A percentile compares a stretch with the other conserved stretches of the same genome.
Evolutionary conservation across 2,329 filamentous ascomycete genomes (phyloP).

Genomic region (Paramyrothecium roridum): DNA sequence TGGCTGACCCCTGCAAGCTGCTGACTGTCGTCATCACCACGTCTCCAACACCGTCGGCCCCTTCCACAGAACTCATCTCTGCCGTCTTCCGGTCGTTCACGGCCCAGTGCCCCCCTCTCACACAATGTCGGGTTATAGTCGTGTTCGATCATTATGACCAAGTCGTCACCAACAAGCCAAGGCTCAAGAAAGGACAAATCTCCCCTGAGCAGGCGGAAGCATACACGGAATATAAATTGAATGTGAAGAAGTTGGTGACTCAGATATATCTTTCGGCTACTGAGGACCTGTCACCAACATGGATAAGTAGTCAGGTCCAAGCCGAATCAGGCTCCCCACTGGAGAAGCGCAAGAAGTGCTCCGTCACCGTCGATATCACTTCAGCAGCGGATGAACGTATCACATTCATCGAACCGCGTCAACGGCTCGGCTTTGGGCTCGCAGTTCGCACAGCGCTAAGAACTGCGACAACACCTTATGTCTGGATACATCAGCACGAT

Average conservation of each 20-base stretch:
- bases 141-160: slow-evolving; percentile 52
- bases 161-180: slow-evolving; percentile 33
- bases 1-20: not conserved
- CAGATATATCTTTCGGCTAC: not conserved
- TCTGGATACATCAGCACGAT: slow-evolving; percentile 58
- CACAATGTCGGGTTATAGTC: slow-evolving; percentile 42
- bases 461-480: slow-evolving; percentile 43
- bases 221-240: slow-evolving; percentile 43
- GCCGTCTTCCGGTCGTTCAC: slow-evolving; percentile 43
- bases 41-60: slow-evolving; percentile 52
- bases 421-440: slow-evolving; percentile 50
- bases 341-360: slow-evolving; percentile 21
- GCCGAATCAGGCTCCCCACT: slow-evolving; percentile 46
- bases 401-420: slow-evolving; percentile 45
- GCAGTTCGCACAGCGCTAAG: slow-evolving; percentile 50
- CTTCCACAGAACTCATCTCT: slow-evolving; percentile 48
- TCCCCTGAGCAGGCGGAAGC: slow-evolving; percentile 39
- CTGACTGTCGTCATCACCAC: slow-evolving; percentile 46
- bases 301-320: slow-evolving; percentile 18
- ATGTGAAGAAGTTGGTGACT: slow-evolving; percentile 36
- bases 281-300: not conserved
- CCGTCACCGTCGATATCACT: slow-evolving; percentile 31
- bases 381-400: slow-evolving; percentile 32
- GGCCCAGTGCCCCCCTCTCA: slow-evolving; percentile 35
- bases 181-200: slow-evolving; percentile 52